A percentile compares a stretch with the other conserved stretches of the same genome.
These are phyloP conservation scores for Leptomonas seymouri DNA, from an alignment of 208 protist genomes.

Conservation along the genomic window DNA sequence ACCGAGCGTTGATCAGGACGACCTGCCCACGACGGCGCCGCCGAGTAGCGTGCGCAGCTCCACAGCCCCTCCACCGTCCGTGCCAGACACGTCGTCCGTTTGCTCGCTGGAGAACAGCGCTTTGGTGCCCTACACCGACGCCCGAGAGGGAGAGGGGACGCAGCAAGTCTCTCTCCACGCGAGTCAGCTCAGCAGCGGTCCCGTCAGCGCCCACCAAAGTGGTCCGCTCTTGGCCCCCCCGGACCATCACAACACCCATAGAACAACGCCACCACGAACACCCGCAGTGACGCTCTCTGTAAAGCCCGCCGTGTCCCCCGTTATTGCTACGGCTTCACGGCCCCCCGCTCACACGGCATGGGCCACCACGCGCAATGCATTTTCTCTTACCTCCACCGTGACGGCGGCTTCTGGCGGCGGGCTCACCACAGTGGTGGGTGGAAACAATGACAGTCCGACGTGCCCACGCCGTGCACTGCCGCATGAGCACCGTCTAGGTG, in stretches of 20 bases:
- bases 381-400: neutral
- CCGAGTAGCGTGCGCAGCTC: slow-evolving; percentile 32
- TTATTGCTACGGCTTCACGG: neutral
- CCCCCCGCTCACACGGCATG: neutral
- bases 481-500: slow-evolving; percentile 26
- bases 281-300: neutral
- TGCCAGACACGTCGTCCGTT: slow-evolving; percentile 24
- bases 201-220: slow-evolving; percentile 8
- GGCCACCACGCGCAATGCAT: neutral
- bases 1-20: slow-evolving; percentile 32
- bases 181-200: slow-evolving; percentile 9
- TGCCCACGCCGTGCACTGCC: slow-evolving; percentile 31
- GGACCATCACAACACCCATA: neutral
- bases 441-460: slow-evolving; percentile 18
- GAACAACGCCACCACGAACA: no score
- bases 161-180: neutral
- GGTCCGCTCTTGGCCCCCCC: neutral
- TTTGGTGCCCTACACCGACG: slow-evolving; percentile 3
- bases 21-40: slow-evolving; percentile 41
- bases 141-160: neutral
- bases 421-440: slow-evolving; percentile 19
- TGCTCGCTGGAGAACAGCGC: slow-evolving; percentile 28
- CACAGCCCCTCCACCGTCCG: slow-evolving; percentile 29
- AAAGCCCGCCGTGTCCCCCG: neutral
- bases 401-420: neutral